Base-by-base conservation (phyloP, 179 eudicot genomes). In the Nepenthes alata region DNA sequence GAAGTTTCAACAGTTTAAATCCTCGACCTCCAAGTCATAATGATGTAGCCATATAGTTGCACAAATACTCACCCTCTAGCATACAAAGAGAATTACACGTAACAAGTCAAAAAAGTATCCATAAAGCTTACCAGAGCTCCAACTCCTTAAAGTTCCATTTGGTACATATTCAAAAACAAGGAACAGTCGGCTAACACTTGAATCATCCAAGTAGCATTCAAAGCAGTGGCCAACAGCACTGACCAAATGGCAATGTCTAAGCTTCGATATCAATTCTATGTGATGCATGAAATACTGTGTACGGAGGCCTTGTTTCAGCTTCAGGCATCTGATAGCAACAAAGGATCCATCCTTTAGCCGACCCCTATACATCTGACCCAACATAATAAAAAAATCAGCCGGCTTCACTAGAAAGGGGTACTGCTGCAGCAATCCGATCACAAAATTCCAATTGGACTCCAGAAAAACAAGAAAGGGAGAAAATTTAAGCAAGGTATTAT, bases 191-290 rank as follows among this genome's bases (percentile, higher is more conserved):
- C 85, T 82, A 53, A 88, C 87, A 67, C 73, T 91, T 25, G 95
- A 82, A 79, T 84, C 97, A 37, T 91, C 96, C 81, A 78, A 65
- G 82, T 82, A 70, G 72, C 78, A 86, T 63, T 91, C 94, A 36
- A 88, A 91, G 75, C 91, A 88, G 70, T 91, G 91, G 12, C 97
- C 97, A 38, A 91, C 74, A 61, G 85, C 77, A 54, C 97, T 88
- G 59, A 81, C 91, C 74, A 91, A 71, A 83, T 91, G 77, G 59
- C 74, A 74, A 66, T 91, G 91, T 54, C 97, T 71, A 38, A 91
- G 88, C 69, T 85, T 83, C 48, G 94, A 77, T 61, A 84, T 70
- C 62, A 84, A 69, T 70, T 85, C 94, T 35, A 91, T 69, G 71
- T 84, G 88, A 50, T 77, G 85, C 70, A 77, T 84, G 56, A 82